phyloP scores from a whole-genome alignment of 768 basidiomycete species.

The Trametes meyenii region DNA sequence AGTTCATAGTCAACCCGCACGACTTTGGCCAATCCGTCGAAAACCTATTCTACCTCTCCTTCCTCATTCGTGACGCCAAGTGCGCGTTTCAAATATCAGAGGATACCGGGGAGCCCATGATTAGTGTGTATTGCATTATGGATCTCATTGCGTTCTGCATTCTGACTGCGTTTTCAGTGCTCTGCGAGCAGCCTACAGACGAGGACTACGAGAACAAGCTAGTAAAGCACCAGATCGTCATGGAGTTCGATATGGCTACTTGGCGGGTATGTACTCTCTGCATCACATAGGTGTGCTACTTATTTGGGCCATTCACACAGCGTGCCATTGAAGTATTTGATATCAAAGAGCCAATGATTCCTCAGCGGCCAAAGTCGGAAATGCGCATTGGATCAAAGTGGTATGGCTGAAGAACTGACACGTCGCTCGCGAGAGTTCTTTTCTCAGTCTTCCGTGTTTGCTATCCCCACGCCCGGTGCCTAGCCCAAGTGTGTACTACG shows the following conservation, averaged over 20 bases:
- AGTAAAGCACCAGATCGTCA: constrained; percentile 80
- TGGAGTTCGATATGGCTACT: constrained; percentile 88
- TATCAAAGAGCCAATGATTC: constrained; percentile 76
- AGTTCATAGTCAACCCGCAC: constrained; percentile 86
- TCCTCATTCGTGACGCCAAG: constrained; percentile 85
- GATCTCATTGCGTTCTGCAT: not conserved
- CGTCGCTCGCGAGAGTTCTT: too few relatives aligned
- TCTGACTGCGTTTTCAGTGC: constrained; percentile 41
- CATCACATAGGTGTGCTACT: not conserved
- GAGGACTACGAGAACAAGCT: constrained; percentile 67
- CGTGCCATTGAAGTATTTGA: constrained; percentile 86
- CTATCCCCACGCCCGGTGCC: not conserved
- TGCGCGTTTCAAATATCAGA: constrained; percentile 71
- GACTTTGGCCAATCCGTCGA: constrained; percentile 95
- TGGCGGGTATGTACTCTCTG: constrained; percentile 69
- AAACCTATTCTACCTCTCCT: constrained; percentile 94
- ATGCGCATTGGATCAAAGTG: constrained; percentile 66
- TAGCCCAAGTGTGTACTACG: constrained; percentile 2
- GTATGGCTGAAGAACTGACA: constrained; percentile 54
- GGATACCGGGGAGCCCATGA: constrained; percentile 65
- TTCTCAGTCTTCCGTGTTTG: not conserved
- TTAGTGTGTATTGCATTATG: constrained; percentile 55
- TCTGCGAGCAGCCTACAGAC: constrained; percentile 64
- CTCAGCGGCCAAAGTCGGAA: constrained; percentile 64
- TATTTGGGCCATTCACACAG: constrained; percentile 41